phyloP scores from a whole-genome alignment of 441 rosid species.

The Aleurites moluccanus region DNA sequence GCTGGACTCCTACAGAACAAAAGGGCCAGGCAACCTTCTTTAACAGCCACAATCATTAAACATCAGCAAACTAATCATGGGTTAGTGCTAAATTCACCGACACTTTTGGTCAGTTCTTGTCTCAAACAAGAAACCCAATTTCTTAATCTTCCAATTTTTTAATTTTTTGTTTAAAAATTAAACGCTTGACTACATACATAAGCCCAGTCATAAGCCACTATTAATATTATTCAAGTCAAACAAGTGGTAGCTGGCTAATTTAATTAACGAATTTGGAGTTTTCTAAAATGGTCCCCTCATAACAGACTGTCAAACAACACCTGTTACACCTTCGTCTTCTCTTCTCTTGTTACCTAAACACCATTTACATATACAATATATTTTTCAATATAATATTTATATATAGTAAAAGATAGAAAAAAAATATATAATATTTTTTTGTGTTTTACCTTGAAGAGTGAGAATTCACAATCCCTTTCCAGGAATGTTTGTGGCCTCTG shows the following conservation, averaged over 20 bases:
- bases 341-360: constrained; percentile 32
- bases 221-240: constrained; percentile 35
- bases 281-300: constrained; percentile 50
- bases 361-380: neutral
- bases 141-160: constrained; percentile 6
- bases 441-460: constrained; percentile 31
- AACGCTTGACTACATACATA: constrained; percentile 21
- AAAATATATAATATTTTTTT: no score
- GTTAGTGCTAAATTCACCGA: constrained; percentile 40
- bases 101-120: constrained; percentile 28
- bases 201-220: constrained; percentile 32
- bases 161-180: constrained; percentile 23
- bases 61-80: constrained; percentile 43
- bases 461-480: constrained; percentile 34
- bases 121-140: constrained; percentile 29
- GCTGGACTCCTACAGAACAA: constrained; percentile 31
- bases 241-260: constrained; percentile 25
- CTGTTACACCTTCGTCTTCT: constrained; percentile 16
- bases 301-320: constrained; percentile 52
- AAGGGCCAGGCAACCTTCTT: constrained; percentile 40
- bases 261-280: constrained; percentile 39
- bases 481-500: constrained; percentile 40
- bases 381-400: no score
- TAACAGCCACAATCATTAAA: constrained; percentile 38
- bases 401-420: neutral